Evolutionary conservation across 2,329 filamentous ascomycete genomes (phyloP).

Genomic region (Coleophoma crateriformis): DNA sequence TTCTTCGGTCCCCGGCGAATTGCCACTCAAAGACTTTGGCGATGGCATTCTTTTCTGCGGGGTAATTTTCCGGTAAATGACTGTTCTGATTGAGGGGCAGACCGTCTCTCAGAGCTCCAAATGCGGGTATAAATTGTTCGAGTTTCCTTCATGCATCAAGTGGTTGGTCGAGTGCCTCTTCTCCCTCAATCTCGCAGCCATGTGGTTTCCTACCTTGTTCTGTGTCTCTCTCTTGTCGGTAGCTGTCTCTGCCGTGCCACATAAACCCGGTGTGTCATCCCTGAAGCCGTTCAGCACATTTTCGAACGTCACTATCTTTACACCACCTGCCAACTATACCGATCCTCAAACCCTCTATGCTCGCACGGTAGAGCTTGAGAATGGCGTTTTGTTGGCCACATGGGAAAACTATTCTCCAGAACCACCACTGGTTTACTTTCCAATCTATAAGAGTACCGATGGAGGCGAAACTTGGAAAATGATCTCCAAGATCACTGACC

Average conservation of each 20-base stretch:
- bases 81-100: neutral
- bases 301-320: constrained; percentile 21
- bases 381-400: constrained; percentile 41
- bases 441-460: constrained; percentile 47
- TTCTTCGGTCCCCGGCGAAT: constrained; percentile 3
- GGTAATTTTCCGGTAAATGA: constrained; percentile 8
- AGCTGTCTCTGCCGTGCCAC: constrained; percentile 11
- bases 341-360: constrained; percentile 26
- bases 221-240: constrained; percentile 11
- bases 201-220: constrained; percentile 15
- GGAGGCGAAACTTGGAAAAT: constrained; percentile 56
- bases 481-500: constrained; percentile 57
- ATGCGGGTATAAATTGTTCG: constrained; percentile 2
- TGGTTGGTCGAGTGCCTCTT: neutral
- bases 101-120: neutral
- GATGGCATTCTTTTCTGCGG: constrained; percentile 6
- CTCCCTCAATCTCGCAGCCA: constrained; percentile 2
- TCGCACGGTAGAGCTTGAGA: constrained; percentile 26
- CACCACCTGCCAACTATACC: constrained; percentile 20
- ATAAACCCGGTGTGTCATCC: neutral
- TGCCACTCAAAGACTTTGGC: neutral
- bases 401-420: constrained; percentile 54
- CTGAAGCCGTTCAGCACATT: constrained; percentile 19
- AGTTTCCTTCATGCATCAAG: neutral
- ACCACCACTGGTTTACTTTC: constrained; percentile 44